Percentiles rank a stretch among this genome's conserved stretches.
phyloP scores from a whole-genome alignment of 306 rosid species.

The Fagus sylvatica region DNA sequence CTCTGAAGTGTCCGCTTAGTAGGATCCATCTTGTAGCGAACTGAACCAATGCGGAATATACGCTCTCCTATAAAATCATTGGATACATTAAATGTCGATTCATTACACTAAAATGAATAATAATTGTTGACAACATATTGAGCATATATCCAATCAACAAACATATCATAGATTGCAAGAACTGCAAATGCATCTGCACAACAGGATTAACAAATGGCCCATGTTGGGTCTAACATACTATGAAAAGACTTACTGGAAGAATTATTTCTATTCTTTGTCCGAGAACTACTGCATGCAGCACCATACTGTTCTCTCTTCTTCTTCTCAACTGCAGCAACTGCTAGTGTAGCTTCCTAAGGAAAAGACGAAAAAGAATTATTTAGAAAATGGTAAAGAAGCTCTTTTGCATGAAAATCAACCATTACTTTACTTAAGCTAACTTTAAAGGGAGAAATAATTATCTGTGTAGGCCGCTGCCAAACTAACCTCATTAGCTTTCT shows the following conservation, averaged over 20 bases:
- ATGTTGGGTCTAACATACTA: conserved; percentile 15
- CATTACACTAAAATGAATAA: background rate
- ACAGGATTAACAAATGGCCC: conserved; percentile 11
- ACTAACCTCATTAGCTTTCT: conserved; percentile 95
- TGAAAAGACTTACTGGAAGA: conserved; percentile 52
- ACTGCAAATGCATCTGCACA: conserved; percentile 6
- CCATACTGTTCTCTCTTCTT: conserved; percentile 77
- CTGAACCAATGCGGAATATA: conserved; percentile 70
- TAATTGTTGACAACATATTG: background rate
- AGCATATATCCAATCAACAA: background rate
- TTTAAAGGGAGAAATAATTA: conserved; percentile 9
- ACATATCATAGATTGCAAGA: background rate
- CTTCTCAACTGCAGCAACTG: conserved; percentile 93
- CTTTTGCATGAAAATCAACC: conserved; percentile 17
- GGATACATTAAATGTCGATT: conserved; percentile 34
- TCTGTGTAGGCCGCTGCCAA: conserved; percentile 7
- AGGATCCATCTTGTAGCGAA: conserved; percentile 82
- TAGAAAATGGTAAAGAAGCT: conserved; percentile 10
- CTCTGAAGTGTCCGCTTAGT: conserved; percentile 83
- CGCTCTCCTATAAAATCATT: conserved; percentile 65
- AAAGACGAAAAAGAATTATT: conserved; percentile 25
- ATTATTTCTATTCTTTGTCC: conserved; percentile 55
- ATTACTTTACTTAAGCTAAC: conserved; percentile 11
- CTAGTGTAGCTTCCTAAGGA: conserved; percentile 84
- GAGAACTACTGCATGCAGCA: conserved; percentile 44